Evolutionary conservation across 2,329 filamentous ascomycete species (phyloP).

Genomic region (Acarospora socialis): DNA sequence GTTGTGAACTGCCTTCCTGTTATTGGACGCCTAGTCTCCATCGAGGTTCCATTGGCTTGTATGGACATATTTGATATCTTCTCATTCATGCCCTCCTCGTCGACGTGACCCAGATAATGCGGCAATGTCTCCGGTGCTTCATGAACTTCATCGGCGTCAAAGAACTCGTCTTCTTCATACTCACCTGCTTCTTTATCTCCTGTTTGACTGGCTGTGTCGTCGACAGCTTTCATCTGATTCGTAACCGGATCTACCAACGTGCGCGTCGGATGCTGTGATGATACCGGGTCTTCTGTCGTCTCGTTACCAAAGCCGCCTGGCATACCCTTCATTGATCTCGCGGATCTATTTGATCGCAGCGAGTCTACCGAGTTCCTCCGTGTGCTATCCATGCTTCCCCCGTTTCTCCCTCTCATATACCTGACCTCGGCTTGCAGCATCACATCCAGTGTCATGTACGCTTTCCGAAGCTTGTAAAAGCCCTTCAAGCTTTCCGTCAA

Average conservation of each 20-base stretch:
- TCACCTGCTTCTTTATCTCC: conserved; percentile 13
- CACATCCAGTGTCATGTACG: conserved; percentile 65
- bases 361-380: conserved; percentile 10
- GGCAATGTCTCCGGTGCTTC: conserved; percentile 32
- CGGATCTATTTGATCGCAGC: conserved; percentile 9
- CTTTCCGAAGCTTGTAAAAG: conserved; percentile 85
- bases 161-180: conserved; percentile 37
- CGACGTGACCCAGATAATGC: conserved; percentile 34
- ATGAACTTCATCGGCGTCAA: conserved; percentile 40
- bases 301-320: conserved; percentile 25
- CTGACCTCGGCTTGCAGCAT: conserved; percentile 63
- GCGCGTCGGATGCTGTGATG: background rate
- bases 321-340: conserved; percentile 22
- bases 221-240: background rate
- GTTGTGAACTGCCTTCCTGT: conserved; percentile 12
- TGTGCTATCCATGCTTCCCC: conserved; percentile 4
- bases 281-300: conserved; percentile 1
- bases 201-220: conserved; percentile 1
- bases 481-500: conserved; percentile 80
- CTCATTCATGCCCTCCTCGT: conserved; percentile 18
- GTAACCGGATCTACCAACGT: background rate
- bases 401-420: conserved; percentile 26
- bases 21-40: conserved; percentile 8
- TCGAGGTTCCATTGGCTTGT: background rate
- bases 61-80: conserved; percentile 12